Evolutionary conservation across 140 eudicot species (phyloP).

Genomic region (Ambrosia hybrid): DNA sequence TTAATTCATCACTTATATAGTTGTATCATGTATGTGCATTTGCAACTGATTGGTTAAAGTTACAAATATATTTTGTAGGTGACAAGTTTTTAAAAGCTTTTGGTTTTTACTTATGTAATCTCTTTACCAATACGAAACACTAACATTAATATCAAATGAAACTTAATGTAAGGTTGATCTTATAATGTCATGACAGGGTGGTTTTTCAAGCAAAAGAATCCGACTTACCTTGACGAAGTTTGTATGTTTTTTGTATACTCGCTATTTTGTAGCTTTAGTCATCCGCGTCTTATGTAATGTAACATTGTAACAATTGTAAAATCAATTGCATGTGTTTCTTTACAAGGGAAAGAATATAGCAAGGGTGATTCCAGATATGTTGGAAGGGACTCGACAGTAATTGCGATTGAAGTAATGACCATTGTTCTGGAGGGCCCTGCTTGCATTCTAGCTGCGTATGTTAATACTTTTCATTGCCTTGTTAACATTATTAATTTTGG

Average conservation of each 20-base stretch:
- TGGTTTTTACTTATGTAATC: conserved; percentile 6
- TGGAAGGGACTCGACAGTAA: conserved; percentile 64
- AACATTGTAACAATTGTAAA: neutral
- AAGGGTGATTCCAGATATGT: conserved; percentile 95
- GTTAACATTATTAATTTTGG: neutral
- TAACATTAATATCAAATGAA: neutral
- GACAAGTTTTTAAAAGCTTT: neutral
- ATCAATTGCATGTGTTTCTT: neutral
- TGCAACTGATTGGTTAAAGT: too few species aligned
- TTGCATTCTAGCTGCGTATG: conserved; percentile 82
- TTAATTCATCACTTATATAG: too few species aligned
- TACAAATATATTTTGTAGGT: too few species aligned
- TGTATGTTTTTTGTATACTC: conserved; percentile 49
- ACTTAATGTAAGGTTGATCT: conserved; percentile 7
- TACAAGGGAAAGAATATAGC: conserved; percentile 95
- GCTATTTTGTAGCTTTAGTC: neutral
- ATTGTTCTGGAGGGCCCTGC: conserved; percentile 92
- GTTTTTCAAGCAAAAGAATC: conserved; percentile 64
- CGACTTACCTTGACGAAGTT: conserved; percentile 82
- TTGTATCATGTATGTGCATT: too few species aligned
- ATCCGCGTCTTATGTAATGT: neutral
- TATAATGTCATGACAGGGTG: conserved; percentile 48
- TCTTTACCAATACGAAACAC: neutral
- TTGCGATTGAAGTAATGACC: conserved; percentile 82
- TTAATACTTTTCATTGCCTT: conserved; percentile 10